Evolutionary conservation across 2,329 filamentous ascomycete species (phyloP), one percentile per base, ranked within the genome.

Genomic region (Colletotrichum endophyticum): DNA sequence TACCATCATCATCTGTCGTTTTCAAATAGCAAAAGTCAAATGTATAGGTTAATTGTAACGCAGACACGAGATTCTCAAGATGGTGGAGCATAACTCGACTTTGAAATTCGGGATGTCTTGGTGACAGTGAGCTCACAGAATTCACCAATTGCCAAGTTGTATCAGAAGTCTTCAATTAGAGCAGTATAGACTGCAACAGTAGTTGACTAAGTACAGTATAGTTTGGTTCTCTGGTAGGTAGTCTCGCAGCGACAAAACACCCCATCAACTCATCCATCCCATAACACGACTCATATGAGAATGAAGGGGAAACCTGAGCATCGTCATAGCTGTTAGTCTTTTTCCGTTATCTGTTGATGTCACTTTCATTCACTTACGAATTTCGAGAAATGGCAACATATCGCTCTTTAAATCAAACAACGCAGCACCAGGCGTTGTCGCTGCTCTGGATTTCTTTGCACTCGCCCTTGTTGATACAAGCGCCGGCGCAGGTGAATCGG

Each of bases 391-490:
- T 44, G 36, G 16, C 34, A 39, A 39, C 8, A 39, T 19, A 2
- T 39, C 16, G 36, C 36, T 39, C 36, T 39, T 39, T 8, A 19
- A 16, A 39, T 39, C 39, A 44, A 49, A n/a, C 39, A 49, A 36
- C 32, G n/a, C 61, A 64, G 61, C 61, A 39, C 32, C 61, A 64
- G 61, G 28, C 32, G 61, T 64, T 39, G 22, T 64, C 61, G 30
- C 61, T 25, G 32, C 34, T 64, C 19, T 36, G 32, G 3, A 64
- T 39, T 36, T 64, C 32, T 27, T 39, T 30, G 61, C 61, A 39
- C 6, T 27, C 7, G 12, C 61, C 61, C 19, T 16, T 36, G 30
- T 36, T 36, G 19, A 25, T 39, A 9, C 61, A 64, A 8, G 61
- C 61, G 61, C 25, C 25, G 7, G 32, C 32, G 61, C 61, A 64